Evolutionary conservation across 1,284 basidiomycete species (phyloP), one percentile per base, ranked within the genome.

Genomic region (Microbotryum intermedium): DNA sequence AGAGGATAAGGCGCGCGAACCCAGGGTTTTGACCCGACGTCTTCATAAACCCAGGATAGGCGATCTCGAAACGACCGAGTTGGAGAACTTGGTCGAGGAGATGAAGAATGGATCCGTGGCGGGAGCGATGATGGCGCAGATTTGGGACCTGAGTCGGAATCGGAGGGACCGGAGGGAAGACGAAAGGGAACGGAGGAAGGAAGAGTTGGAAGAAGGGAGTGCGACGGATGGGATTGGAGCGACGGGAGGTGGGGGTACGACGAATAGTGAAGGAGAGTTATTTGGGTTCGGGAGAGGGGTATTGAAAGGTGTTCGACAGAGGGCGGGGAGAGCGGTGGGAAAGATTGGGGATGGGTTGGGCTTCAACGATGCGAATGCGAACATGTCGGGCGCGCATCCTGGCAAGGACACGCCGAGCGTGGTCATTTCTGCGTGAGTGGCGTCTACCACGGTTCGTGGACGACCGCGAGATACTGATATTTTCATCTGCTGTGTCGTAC

Each of bases 241-340:
- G 6, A 3, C 47, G 4, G 4, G 53, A 45, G 30, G 13, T 16
- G 23, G 34, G 28, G 48, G 50, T 16, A 6, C 34, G 21, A 4
- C 25, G 4, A n/a, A 11, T 5, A 20, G 49, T 28, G 34, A 57
- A 13, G 49, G 44, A 16, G 42, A 43, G 18, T 13, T 46, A 13
- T 43, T 29, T 25, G 30, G 42, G 29, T 34, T 55, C 30, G 58
- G 43, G 0, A 49, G 53, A 6, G 53, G 53, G 9, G 58, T 60
- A 0, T 18, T 60, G 8, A 50, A 50, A 26, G 58, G 53, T 2
- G 58, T 60, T 7, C 51, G 50, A 49, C 50, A 55, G n/a, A 13
- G 43, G 16, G 58, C 58, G n/a, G 58, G 53, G 20, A 45, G 49
- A 16, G 58, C 58, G n/a, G 48, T 39, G 13, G 28, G 58, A 3